phyloP scores from a whole-genome alignment of 345 rosid species.

The Mallotus nudiflorus region DNA sequence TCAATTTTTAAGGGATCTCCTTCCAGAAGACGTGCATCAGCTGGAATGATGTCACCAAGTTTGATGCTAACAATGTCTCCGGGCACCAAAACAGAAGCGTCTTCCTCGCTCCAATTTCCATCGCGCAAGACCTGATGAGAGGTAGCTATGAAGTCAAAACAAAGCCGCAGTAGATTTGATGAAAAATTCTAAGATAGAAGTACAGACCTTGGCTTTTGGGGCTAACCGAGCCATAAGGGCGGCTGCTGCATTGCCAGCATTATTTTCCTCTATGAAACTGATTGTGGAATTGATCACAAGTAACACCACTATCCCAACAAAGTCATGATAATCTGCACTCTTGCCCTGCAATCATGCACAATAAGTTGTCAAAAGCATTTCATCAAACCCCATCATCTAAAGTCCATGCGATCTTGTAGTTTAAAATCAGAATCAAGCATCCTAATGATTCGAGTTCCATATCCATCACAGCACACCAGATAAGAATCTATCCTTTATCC shows the following conservation, averaged over 20 bases:
- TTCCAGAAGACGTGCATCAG: slow-evolving; percentile 71
- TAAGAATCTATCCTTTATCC: no score
- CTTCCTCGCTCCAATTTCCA: slow-evolving; percentile 70
- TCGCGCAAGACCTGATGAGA: slow-evolving; percentile 43
- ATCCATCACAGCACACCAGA: no score
- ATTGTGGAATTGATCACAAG: slow-evolving; percentile 61
- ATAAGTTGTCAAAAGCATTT: background rate
- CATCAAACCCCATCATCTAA: slow-evolving; percentile 2
- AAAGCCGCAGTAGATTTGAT: background rate
- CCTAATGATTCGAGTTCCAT: no score
- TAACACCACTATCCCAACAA: slow-evolving; percentile 44
- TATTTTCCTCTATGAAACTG: slow-evolving; percentile 69
- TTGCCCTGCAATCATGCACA: slow-evolving; percentile 38
- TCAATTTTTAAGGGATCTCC: slow-evolving; percentile 80
- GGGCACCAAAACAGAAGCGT: slow-evolving; percentile 69
- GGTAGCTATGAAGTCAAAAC: background rate
- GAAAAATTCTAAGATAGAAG: background rate
- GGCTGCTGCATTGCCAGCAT: slow-evolving; percentile 74
- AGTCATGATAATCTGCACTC: slow-evolving; percentile 59
- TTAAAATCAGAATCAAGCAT: no score
- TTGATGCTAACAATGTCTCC: slow-evolving; percentile 53
- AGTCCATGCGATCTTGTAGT: background rate
- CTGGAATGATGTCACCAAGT: slow-evolving; percentile 64
- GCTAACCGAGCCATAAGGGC: slow-evolving; percentile 74
- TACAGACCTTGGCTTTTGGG: slow-evolving; percentile 57